phyloP scores from a whole-genome alignment of 768 basidiomycete species.

The Nidularia sp. region DNA sequence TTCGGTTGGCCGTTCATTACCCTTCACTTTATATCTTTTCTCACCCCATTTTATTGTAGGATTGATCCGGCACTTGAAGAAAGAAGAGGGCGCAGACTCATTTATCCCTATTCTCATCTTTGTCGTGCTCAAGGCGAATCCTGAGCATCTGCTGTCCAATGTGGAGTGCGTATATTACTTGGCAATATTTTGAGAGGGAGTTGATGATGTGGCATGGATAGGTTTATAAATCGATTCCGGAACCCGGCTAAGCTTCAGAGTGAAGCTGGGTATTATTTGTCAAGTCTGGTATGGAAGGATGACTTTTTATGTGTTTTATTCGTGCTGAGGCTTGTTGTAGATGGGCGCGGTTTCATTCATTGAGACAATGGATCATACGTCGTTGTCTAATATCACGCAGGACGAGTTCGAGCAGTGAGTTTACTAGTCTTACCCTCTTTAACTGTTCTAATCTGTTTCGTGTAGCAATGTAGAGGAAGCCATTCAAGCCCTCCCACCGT shows the following conservation, averaged over 20 bases:
- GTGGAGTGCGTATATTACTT: slow-evolving; percentile 64
- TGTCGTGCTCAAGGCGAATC: slow-evolving; percentile 92
- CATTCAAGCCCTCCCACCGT: slow-evolving; percentile 43
- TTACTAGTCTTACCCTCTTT: not conserved
- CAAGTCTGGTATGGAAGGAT: slow-evolving; percentile 69
- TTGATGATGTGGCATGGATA: slow-evolving; percentile 18
- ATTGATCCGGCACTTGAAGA: slow-evolving; percentile 80
- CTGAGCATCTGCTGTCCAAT: slow-evolving; percentile 89
- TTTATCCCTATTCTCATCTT: slow-evolving; percentile 95
- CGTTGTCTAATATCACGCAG: slow-evolving; percentile 89
- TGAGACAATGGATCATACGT: slow-evolving; percentile 96
- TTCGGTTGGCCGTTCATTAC: slow-evolving; percentile 62
- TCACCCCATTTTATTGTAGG: slow-evolving; percentile 42
- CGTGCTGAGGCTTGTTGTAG: slow-evolving; percentile 30
- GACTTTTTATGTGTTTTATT: not conserved
- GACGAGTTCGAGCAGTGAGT: slow-evolving; percentile 84
- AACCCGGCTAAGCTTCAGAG: slow-evolving; percentile 87
- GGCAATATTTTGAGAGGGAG: not conserved
- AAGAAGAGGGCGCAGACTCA: slow-evolving; percentile 87
- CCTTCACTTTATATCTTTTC: slow-evolving; percentile 1
- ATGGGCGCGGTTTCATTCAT: slow-evolving; percentile 97
- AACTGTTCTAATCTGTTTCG: not conserved
- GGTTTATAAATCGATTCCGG: slow-evolving; percentile 94
- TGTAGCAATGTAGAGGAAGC: slow-evolving; percentile 49
- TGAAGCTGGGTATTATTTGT: slow-evolving; percentile 96